These are phyloP conservation scores for Nicotiana tabacum DNA, from an alignment of 257 asterid species.

Conservation along the genomic window DNA sequence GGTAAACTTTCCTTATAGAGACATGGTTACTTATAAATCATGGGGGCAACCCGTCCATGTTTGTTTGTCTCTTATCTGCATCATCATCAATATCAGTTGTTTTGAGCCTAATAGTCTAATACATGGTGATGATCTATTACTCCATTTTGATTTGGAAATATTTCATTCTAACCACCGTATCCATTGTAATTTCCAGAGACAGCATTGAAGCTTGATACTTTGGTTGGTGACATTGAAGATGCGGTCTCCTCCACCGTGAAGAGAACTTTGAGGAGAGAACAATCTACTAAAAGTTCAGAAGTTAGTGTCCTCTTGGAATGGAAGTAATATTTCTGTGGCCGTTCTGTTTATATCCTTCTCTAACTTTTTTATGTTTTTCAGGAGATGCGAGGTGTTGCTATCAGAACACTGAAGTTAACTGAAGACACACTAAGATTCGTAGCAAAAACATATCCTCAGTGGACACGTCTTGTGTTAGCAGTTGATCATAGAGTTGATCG, in stretches of 20 bases:
- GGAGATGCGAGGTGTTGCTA: constrained; percentile 65
- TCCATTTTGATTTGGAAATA: constrained; percentile 16
- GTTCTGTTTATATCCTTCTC: constrained; percentile 4
- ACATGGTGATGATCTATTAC: neutral
- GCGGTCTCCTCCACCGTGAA: constrained; percentile 73
- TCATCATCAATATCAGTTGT: neutral
- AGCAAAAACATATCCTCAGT: constrained; percentile 68
- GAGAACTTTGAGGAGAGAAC: constrained; percentile 56
- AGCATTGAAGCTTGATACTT: constrained; percentile 72
- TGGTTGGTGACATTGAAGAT: constrained; percentile 93
- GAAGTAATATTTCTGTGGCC: neutral
- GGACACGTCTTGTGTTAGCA: constrained; percentile 79
- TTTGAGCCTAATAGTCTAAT: neutral
- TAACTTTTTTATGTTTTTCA: constrained; percentile 23
- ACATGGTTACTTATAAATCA: neutral
- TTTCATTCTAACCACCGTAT: constrained; percentile 7
- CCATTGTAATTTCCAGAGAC: constrained; percentile 57
- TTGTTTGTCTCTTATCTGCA: neutral
- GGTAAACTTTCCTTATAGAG: neutral
- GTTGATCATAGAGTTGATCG: constrained; percentile 97
- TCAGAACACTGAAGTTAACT: constrained; percentile 50
- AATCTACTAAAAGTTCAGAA: constrained; percentile 45
- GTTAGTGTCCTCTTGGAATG: constrained; percentile 39
- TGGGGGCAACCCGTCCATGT: neutral
- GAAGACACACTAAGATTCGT: constrained; percentile 70